These are phyloP conservation scores for Phyllosticta citribraziliensis DNA, from an alignment of 2,329 filamentous ascomycete genomes.

Conservation along the genomic window DNA sequence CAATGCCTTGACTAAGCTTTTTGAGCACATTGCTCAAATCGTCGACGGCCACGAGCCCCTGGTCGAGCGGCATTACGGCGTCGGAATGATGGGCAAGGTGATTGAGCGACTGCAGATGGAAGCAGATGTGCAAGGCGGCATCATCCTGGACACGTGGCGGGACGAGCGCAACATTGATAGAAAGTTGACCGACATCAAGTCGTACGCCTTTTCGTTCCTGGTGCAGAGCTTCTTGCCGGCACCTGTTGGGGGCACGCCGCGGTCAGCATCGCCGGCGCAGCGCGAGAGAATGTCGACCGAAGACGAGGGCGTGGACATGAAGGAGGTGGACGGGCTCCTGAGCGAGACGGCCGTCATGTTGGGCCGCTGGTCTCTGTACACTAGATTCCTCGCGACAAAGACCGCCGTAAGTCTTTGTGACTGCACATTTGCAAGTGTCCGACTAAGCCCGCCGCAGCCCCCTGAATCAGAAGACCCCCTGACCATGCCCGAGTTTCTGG, in stretches of 20 bases:
- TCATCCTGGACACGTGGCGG: conserved; percentile 89
- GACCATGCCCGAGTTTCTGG: conserved; percentile 61
- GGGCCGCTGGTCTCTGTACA: conserved; percentile 84
- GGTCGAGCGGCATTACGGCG: conserved; percentile 88
- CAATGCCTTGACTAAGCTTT: conserved; percentile 79
- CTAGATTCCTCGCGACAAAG: conserved; percentile 78
- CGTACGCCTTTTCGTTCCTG: conserved; percentile 93
- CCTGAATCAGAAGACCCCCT: conserved; percentile 43
- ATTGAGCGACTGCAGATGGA: conserved; percentile 89
- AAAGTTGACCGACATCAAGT: conserved; percentile 88
- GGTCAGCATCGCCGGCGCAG: conserved; percentile 66
- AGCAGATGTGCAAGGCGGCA: conserved; percentile 91
- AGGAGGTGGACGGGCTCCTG: conserved; percentile 79
- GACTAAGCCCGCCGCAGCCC: conserved; percentile 14
- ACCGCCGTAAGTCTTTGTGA: conserved; percentile 57
- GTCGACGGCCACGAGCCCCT: conserved; percentile 84
- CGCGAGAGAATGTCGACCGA: conserved; percentile 49
- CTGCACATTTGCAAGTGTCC: conserved; percentile 14
- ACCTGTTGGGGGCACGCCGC: conserved; percentile 52
- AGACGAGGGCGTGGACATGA: conserved; percentile 93
- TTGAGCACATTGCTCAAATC: conserved; percentile 96
- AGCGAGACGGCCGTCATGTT: conserved; percentile 89
- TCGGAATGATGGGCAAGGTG: conserved; percentile 87
- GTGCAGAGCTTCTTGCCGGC: conserved; percentile 83
- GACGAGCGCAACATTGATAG: conserved; percentile 80